These are phyloP conservation scores for Hygrocybe punicea DNA, from an alignment of 768 basidiomycete species.

Conservation along the genomic window DNA sequence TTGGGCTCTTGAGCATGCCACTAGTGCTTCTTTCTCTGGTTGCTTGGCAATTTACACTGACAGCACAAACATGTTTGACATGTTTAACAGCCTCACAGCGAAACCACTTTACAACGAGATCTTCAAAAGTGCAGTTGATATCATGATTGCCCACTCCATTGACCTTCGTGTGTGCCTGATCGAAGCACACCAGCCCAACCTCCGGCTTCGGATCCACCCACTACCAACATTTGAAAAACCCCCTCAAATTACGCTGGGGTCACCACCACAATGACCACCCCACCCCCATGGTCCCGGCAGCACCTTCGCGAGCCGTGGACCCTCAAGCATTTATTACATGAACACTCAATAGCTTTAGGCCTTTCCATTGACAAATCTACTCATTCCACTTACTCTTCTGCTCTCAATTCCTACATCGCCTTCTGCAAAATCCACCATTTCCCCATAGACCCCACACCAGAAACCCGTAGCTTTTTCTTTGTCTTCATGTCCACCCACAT, in stretches of 20 bases:
- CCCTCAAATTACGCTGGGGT: slow-evolving; percentile 23
- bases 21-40: neutral
- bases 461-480: slow-evolving; percentile 30
- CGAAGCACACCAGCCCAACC: neutral
- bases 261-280: slow-evolving; percentile 7
- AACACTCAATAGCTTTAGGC: slow-evolving; percentile 25
- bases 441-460: too few relatives aligned
- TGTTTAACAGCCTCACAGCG: slow-evolving; percentile 15
- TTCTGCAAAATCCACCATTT: too few relatives aligned
- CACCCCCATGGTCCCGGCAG: slow-evolving; percentile 22
- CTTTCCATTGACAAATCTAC: slow-evolving; percentile 20
- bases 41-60: too few relatives aligned
- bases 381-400: slow-evolving; percentile 17
- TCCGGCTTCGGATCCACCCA: slow-evolving; percentile 9
- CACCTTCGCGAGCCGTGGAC: slow-evolving; percentile 32
- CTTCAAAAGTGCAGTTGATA: slow-evolving; percentile 13
- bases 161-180: slow-evolving; percentile 21
- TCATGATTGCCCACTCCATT: slow-evolving; percentile 6
- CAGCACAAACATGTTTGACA: too few relatives aligned
- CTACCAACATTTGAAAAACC: slow-evolving; percentile 8
- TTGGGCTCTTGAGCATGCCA: slow-evolving; percentile 8
- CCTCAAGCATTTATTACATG: too few relatives aligned
- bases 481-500: slow-evolving; percentile 29
- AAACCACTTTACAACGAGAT: slow-evolving; percentile 18
- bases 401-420: too few relatives aligned